phyloP scores from a whole-genome alignment of 345 rosid species.

The Adansonia digitata region DNA sequence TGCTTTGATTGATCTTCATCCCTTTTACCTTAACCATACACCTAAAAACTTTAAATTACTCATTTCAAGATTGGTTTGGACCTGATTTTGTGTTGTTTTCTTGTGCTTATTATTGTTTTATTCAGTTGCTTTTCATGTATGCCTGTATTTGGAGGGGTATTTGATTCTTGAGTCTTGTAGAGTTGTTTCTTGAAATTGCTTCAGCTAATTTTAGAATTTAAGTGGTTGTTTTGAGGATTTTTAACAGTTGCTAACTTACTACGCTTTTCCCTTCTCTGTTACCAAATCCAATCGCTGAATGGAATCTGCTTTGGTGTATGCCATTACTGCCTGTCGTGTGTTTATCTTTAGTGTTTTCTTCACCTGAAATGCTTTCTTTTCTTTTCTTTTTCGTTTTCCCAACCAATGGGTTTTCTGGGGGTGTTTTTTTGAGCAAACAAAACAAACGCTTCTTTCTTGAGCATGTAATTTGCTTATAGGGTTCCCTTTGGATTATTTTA shows the following conservation, averaged over 20 bases:
- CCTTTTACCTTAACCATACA: neutral
- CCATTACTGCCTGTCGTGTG: neutral
- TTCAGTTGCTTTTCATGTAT: neutral
- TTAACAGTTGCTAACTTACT: neutral
- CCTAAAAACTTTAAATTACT: neutral
- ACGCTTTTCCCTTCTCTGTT: neutral
- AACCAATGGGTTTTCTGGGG: neutral
- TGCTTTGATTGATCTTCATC: neutral
- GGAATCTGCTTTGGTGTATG: neutral
- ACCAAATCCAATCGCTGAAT: neutral
- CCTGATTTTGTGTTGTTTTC: neutral
- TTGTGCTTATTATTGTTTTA: neutral
- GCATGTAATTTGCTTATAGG: neutral
- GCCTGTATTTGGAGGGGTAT: neutral
- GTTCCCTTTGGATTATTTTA: neutral
- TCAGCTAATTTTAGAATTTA: neutral
- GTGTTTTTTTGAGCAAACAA: neutral
- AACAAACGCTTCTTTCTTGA: neutral
- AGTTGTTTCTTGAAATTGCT: neutral
- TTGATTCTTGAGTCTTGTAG: neutral
- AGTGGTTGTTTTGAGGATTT: neutral
- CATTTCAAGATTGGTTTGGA: neutral
- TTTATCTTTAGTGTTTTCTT: too few relatives aligned
- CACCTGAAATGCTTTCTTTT: too few relatives aligned
- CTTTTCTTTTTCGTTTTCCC: neutral